Evolutionary conservation across 75 land plant genomes (phyloP).

Genomic region (Selaginella tamariscina): DNA sequence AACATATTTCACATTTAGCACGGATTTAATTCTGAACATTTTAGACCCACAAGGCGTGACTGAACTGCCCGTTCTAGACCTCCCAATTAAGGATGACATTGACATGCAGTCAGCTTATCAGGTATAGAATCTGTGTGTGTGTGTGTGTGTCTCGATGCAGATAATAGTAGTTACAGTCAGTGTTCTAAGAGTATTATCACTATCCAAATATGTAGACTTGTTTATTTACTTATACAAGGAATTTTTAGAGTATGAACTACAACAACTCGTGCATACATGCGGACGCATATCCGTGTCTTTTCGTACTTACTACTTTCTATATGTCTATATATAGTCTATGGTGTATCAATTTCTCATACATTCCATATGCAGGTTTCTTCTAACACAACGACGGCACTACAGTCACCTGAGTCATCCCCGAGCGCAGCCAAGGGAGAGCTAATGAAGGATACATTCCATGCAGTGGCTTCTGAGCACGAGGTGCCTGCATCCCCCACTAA

Average conservation of each 20-base stretch:
- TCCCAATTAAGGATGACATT: conserved; percentile 51
- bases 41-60: conserved; percentile 33
- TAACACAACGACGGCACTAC: background rate
- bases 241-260: too few species aligned
- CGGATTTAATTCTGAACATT: background rate
- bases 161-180: too few species aligned
- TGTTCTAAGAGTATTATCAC: too few species aligned
- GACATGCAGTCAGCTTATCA: conserved; percentile 24
- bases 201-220: too few species aligned
- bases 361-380: background rate
- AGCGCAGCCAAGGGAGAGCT: background rate
- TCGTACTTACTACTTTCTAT: too few species aligned
- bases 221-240: too few species aligned
- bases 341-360: too few species aligned
- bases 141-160: too few species aligned
- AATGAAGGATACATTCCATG: background rate
- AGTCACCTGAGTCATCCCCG: background rate
- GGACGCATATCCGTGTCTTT: too few species aligned
- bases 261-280: too few species aligned
- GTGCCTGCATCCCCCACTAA: background rate
- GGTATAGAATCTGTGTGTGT: background rate
- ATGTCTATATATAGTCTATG: too few species aligned
- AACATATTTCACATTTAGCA: too few species aligned
- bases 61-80: conserved; percentile 39
- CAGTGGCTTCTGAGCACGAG: background rate